phyloP scores from a whole-genome alignment of 495 filamentous ascomycete genomes.

The Annulohypoxylon nitens region DNA sequence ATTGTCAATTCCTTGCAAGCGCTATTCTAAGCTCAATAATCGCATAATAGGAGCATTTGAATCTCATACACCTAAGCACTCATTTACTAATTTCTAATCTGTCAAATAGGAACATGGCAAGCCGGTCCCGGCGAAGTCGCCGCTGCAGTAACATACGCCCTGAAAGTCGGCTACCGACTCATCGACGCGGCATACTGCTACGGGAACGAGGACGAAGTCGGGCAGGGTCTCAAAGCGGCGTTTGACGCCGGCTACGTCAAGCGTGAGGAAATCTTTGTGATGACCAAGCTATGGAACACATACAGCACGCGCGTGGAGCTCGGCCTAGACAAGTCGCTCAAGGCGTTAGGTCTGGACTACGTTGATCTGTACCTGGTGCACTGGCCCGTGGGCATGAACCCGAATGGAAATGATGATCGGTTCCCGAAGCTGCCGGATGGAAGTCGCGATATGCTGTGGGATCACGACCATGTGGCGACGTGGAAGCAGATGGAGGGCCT shows the following conservation, averaged over 20 bases:
- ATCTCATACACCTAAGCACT: neutral
- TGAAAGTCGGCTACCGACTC: slow-evolving; percentile 75
- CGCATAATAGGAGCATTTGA: too few species aligned
- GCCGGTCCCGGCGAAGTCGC: slow-evolving; percentile 71
- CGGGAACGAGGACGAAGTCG: slow-evolving; percentile 70
- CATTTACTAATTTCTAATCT: slow-evolving; percentile 3
- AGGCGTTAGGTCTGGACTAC: slow-evolving; percentile 79
- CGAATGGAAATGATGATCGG: slow-evolving; percentile 77
- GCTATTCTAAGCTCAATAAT: too few species aligned
- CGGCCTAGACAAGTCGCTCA: slow-evolving; percentile 77
- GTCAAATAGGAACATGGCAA: slow-evolving; percentile 76
- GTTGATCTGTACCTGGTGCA: slow-evolving; percentile 85
- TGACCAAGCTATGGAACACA: slow-evolving; percentile 86
- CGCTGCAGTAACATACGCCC: slow-evolving; percentile 65
- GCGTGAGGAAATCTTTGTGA: slow-evolving; percentile 84
- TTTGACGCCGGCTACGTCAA: slow-evolving; percentile 74
- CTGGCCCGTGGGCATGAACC: slow-evolving; percentile 89
- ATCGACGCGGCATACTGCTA: slow-evolving; percentile 72
- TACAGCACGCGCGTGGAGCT: slow-evolving; percentile 76
- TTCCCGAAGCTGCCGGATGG: slow-evolving; percentile 82
- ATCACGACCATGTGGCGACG: slow-evolving; percentile 76
- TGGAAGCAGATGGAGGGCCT: slow-evolving; percentile 87
- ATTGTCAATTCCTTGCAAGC: too few species aligned
- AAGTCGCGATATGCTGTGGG: slow-evolving; percentile 73
- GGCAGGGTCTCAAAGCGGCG: slow-evolving; percentile 69